Evolutionary conservation across 2,329 filamentous ascomycete genomes (phyloP), one percentile per base, ranked within the genome.

Genomic region (Penicillium polonicum): DNA sequence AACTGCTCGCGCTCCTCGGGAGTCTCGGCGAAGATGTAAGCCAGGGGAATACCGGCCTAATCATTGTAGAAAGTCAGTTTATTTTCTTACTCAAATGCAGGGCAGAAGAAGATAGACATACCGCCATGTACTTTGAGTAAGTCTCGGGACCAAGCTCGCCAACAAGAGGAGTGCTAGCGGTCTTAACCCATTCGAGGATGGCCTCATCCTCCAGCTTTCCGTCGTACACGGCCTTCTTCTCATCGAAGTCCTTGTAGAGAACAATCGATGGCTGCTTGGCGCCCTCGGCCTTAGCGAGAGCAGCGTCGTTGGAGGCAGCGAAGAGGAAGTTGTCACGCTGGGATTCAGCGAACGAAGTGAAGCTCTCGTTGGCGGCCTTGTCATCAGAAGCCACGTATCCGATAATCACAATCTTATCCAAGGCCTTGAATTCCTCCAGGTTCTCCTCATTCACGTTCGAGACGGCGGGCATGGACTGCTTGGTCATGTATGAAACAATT

Each of bases 71-170:
- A 12, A 27, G 55, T 58, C 31, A 58, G 44, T 48, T 33, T 54
- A 2, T 13, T 12, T 21, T 44, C n/a, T 49, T 44, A 27, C 15
- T 27, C n/a, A 6, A 23, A 43, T 23, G 13, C 25, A 6, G 27
- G 12, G 27, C 9, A 25, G 17, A n/a, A 6, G 25, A 27, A 25
- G 25, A 10, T 39, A 57, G 5, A 79, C 82, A 66, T 78, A 85
- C 83, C 54, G 88, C 86, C 89, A 97, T 99, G 85, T 99, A 99
- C 72, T 84, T 86, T 60, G 90, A 84, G 82, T 99, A 99, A 65
- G 94, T 99, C 78, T 97, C 94, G 61, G 94, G 94, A 70, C 93
- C 93, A 68, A 99, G 89, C 82, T 97, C 94, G 62, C 94, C 94
- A 65, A 99, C 88, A 70, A 99, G 83, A 64, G 94, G 94, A 60